Evolutionary conservation across 2,329 filamentous ascomycete genomes (phyloP).

Genomic region (Neopestalotiopsis sp.): DNA sequence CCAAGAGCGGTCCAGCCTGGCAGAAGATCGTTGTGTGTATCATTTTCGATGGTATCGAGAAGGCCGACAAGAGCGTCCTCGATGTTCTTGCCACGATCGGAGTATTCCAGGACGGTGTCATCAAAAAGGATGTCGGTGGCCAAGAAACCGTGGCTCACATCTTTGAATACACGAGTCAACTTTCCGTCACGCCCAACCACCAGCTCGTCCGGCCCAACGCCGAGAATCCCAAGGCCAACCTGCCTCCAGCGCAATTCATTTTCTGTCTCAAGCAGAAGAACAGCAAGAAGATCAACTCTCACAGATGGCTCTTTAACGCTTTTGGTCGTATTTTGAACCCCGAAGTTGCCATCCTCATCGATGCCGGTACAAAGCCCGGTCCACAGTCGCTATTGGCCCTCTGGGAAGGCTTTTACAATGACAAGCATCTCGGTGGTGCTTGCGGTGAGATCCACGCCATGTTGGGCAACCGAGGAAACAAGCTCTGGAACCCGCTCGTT

Average conservation of each 20-base stretch:
- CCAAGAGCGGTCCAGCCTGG: conserved; percentile 98
- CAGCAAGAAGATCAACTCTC: conserved; percentile 99
- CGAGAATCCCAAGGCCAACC: conserved; percentile 75
- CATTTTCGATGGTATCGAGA: conserved; percentile 97
- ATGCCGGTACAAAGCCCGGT: conserved; percentile 96
- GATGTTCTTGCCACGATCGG: conserved; percentile 94
- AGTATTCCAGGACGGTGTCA: conserved; percentile 96
- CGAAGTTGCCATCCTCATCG: conserved; percentile 93
- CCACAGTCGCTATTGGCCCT: conserved; percentile 87
- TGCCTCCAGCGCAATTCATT: conserved; percentile 98
- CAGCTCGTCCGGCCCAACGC: conserved; percentile 93
- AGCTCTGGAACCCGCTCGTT: conserved; percentile 92
- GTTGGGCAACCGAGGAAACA: conserved; percentile 88
- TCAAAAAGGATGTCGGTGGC: conserved; percentile 98
- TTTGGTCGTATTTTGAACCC: conserved; percentile 97
- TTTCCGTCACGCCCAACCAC: conserved; percentile 97
- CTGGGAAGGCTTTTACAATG: conserved; percentile 99
- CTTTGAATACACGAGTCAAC: conserved; percentile 97
- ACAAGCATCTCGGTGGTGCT: conserved; percentile 97
- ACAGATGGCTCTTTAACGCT: conserved; percentile 97
- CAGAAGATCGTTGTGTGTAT: conserved; percentile 98
- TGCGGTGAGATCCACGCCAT: conserved; percentile 99
- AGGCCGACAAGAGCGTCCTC: conserved; percentile 93
- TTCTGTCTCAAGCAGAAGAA: conserved; percentile 99
- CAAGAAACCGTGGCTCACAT: conserved; percentile 97